Evolutionary conservation across 257 asterid genomes (phyloP).

Genomic region (Solanum medicagineum): DNA sequence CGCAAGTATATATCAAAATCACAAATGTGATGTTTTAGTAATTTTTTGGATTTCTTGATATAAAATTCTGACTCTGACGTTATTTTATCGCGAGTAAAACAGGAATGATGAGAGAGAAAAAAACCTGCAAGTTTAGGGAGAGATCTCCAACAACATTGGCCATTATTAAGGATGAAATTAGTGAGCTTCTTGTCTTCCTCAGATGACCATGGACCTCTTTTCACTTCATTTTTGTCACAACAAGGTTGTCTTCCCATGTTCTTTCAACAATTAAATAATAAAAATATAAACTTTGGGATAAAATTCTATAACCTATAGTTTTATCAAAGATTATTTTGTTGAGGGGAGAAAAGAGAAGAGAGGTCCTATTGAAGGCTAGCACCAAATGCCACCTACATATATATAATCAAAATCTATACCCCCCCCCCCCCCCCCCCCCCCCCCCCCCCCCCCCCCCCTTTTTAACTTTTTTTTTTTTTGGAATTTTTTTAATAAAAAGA

Average conservation of each 20-base stretch:
- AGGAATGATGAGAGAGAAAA: background rate
- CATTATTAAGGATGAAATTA: conserved; percentile 64
- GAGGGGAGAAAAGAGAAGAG: background rate
- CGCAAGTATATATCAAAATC: background rate
- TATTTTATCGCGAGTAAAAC: background rate
- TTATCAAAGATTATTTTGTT: background rate
- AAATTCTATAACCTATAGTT: background rate
- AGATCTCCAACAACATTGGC: conserved; percentile 99
- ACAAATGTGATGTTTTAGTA: background rate
- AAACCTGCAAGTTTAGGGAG: conserved; percentile 91
- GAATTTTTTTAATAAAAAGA: too few species aligned
- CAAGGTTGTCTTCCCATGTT: conserved; percentile 91
- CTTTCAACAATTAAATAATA: background rate
- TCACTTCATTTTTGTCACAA: conserved; percentile 84
- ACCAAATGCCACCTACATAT: conserved; percentile 2
- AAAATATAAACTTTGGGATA: background rate
- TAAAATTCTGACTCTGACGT: background rate
- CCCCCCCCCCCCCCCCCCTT: too few species aligned
- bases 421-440: background rate
- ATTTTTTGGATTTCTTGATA: background rate
- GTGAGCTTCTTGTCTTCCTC: conserved; percentile 84
- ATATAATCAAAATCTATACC: background rate
- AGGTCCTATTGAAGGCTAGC: background rate
- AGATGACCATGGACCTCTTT: conserved; percentile 95
- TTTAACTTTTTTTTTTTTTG: too few species aligned